Percentiles rank a stretch among this genome's conserved stretches.
Evolutionary conservation across 768 basidiomycete species (phyloP).

Genomic region (Trametes elegans): DNA sequence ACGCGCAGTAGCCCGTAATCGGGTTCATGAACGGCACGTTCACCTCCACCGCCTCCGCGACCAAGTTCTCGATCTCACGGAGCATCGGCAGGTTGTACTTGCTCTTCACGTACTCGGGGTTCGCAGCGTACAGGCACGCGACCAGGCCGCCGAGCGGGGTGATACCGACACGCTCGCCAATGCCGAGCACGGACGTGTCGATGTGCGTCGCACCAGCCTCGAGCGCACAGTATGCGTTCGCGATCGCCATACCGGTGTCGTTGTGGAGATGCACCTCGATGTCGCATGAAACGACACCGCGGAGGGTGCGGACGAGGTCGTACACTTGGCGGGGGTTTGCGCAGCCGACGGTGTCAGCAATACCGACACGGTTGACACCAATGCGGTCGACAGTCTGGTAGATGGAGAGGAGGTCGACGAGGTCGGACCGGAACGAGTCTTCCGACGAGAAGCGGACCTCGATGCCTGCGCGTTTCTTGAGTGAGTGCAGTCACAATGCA

Average conservation of each 20-base stretch:
- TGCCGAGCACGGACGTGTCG: conserved; percentile 97
- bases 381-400: conserved; percentile 99
- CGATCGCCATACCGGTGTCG: conserved; percentile 98
- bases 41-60: conserved; percentile 98
- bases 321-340: conserved; percentile 99
- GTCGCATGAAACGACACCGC: conserved; percentile 96
- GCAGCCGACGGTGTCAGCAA: conserved; percentile 98
- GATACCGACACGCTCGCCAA: conserved; percentile 98
- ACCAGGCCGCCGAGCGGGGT: conserved; percentile 96
- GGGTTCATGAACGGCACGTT: conserved; percentile 97
- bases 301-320: conserved; percentile 92
- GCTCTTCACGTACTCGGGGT: conserved; percentile 98
- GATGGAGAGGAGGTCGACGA: conserved; percentile 97
- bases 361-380: conserved; percentile 97
- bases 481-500: too few species aligned
- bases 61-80: conserved; percentile 97
- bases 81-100: conserved; percentile 99
- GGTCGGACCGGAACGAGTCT: conserved; percentile 99
- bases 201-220: conserved; percentile 99
- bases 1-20: conserved; percentile 98
- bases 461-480: conserved; percentile 41
- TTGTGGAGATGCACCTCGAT: conserved; percentile 99
- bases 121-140: conserved; percentile 93
- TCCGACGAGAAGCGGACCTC: conserved; percentile 99
- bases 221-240: conserved; percentile 96